phyloP scores from a whole-genome alignment of 2,329 filamentous ascomycete species.

The Bipolaris oryzae region DNA sequence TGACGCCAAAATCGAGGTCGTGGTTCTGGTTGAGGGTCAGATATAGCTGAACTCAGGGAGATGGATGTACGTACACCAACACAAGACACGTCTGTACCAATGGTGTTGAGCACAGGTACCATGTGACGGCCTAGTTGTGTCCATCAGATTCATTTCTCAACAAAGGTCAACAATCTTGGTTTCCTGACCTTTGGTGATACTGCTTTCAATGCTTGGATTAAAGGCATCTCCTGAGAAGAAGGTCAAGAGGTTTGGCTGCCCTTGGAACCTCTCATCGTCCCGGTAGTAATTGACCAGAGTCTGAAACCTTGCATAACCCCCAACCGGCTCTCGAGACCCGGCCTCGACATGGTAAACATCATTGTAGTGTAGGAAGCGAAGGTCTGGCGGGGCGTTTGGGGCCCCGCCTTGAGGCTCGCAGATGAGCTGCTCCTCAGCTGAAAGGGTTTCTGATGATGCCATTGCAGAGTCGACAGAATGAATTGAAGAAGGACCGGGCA shows the following conservation, averaged over 20 bases:
- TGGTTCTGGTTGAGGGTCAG: constrained; percentile 67
- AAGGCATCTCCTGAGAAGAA: constrained; percentile 93
- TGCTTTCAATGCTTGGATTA: constrained; percentile 87
- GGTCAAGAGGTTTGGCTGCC: constrained; percentile 71
- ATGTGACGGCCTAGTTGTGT: constrained; percentile 71
- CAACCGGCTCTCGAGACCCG: constrained; percentile 78
- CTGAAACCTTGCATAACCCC: constrained; percentile 81
- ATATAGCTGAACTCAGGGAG: not conserved
- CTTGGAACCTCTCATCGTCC: constrained; percentile 63
- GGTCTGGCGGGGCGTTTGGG: constrained; percentile 63
- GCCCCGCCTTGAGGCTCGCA: constrained; percentile 52
- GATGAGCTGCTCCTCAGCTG: constrained; percentile 46
- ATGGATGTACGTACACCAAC: constrained; percentile 67
- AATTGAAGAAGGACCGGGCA: not conserved
- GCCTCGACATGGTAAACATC: constrained; percentile 90
- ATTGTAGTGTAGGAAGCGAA: constrained; percentile 89
- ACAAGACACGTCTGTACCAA: constrained; percentile 80
- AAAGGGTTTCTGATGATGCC: constrained; percentile 33
- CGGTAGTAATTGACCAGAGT: constrained; percentile 78
- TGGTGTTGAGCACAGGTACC: constrained; percentile 80
- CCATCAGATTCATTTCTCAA: not conserved
- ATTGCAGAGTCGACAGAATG: constrained; percentile 20
- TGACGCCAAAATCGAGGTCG: constrained; percentile 88
- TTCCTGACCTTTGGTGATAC: constrained; percentile 76
- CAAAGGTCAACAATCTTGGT: too few relatives aligned